Base-by-base conservation (phyloP, 2,329 filamentous ascomycete species). In the Trichoderma guizhouense region DNA sequence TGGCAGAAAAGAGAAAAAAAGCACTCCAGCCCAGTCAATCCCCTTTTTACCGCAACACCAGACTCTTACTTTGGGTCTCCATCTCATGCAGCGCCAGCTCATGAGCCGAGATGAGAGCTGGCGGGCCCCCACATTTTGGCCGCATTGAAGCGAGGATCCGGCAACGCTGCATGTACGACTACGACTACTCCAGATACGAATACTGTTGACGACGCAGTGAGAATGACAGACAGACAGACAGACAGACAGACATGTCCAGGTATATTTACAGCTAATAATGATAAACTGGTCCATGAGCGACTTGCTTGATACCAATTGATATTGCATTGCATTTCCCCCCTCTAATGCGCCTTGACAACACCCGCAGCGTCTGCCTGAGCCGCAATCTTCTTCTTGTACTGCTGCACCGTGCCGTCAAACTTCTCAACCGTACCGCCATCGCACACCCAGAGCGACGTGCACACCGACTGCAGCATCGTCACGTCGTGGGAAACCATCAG, bases 401-500 rank as follows among this genome's bases (percentile, higher is more conserved):
- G 91, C 83, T 97, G 93, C 67, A 99, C 95, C 77, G 97, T 95
- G 39, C 96, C 96, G 73, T 92, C 90, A 84, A 99, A 99, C 84
- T 98, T 95, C 88, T 97, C 94, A 24, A 99, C 95, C 1, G 92
- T 96, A 11, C 96, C 96, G 72, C 92, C 87, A 81, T 99, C 96
- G 79, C 96, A 99, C 74, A 99, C 95, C 96, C 96, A 99, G 79
- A 99, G 84, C 80, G 91, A 96, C 65, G 87, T 96, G 83, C 96
- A 99, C 47, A 99, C 96, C 68, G 93, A 97, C 85, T 97, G 94
- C 82, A 99, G 82, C 94, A 99, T 98, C 1, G 96, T 98, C 69
- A 99, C 96, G 80, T 99, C 96, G 92, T 99, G 96, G 79, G 93
- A 97, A 71, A 99, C 96, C 94, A 99, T 98, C 78, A 99, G 85